These are phyloP conservation scores for Yamadazyma spencermartinsiae DNA, from an alignment of 1,139 yeast species.

Conservation along the genomic window DNA sequence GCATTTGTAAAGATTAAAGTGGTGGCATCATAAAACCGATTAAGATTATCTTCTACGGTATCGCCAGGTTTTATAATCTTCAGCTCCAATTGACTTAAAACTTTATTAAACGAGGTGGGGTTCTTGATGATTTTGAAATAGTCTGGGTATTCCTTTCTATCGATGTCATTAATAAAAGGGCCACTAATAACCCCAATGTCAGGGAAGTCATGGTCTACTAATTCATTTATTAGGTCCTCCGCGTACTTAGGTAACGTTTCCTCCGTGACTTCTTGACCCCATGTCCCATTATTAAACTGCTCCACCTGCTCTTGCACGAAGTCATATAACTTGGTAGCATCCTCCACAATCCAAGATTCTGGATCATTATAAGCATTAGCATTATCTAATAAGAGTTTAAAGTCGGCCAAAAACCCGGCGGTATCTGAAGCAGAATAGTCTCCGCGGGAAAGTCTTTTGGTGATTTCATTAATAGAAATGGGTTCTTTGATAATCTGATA, in stretches of 20 bases:
- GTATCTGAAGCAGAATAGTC: slow-evolving; percentile 29
- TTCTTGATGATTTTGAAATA: slow-evolving; percentile 53
- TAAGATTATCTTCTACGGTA: slow-evolving; percentile 40
- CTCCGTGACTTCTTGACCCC: slow-evolving; percentile 16
- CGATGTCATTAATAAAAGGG: slow-evolving; percentile 60
- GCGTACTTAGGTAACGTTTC: slow-evolving; percentile 27
- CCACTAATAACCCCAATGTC: slow-evolving; percentile 48
- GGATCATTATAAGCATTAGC: slow-evolving; percentile 64
- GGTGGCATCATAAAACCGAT: slow-evolving; percentile 49
- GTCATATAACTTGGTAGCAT: slow-evolving; percentile 44
- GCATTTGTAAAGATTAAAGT: slow-evolving; percentile 58
- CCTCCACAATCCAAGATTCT: slow-evolving; percentile 60
- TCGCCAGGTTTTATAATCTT: slow-evolving; percentile 32
- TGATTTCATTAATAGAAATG: slow-evolving; percentile 66
- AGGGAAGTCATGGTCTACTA: slow-evolving; percentile 44
- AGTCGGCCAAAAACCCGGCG: slow-evolving; percentile 53
- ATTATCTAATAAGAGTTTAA: slow-evolving; percentile 56
- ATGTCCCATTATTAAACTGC: slow-evolving; percentile 22
- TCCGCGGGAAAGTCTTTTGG: slow-evolving; percentile 40
- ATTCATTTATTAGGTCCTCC: slow-evolving; percentile 30
- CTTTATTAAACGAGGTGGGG: slow-evolving; percentile 57
- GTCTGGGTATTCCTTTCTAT: slow-evolving; percentile 57
- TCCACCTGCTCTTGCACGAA: slow-evolving; percentile 45
- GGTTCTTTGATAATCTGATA: slow-evolving; percentile 66
- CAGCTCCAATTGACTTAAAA: slow-evolving; percentile 42